Conservation (phyloP, 345 rosid species). For the Barbarea vulgaris region DNA sequence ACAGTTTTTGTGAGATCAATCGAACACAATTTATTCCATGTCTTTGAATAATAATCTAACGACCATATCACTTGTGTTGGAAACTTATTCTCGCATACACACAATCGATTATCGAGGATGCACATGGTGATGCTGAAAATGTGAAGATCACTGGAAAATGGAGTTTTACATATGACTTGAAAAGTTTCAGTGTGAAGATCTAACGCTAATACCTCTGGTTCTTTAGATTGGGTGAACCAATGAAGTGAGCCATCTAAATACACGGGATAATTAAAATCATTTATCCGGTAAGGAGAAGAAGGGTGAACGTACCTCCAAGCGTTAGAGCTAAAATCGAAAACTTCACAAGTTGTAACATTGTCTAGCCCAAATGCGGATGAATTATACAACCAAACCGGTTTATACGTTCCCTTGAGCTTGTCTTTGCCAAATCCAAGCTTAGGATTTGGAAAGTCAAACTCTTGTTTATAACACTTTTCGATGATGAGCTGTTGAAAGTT, state of each 20-base stretch:
- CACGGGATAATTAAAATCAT: not conserved
- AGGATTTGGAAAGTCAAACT: not conserved
- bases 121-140: not conserved
- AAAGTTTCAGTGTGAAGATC: conserved; percentile 11
- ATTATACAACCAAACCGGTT: not conserved
- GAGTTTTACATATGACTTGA: not conserved
- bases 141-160: no score
- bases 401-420: not conserved
- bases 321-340: not conserved
- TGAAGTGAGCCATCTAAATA: not conserved
- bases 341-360: not conserved
- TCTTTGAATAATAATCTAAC: not conserved
- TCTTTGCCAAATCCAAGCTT: not conserved
- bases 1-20: not conserved
- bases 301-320: not conserved
- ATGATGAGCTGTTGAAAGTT: not conserved
- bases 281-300: not conserved
- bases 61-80: not conserved
- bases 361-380: not conserved
- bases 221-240: conserved; percentile 7
- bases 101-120: not conserved
- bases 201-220: not conserved
- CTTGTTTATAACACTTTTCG: not conserved
- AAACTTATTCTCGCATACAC: not conserved
- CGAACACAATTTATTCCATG: not conserved